Base-by-base conservation (phyloP, 306 rosid genomes). In the Inga oerstediana region DNA sequence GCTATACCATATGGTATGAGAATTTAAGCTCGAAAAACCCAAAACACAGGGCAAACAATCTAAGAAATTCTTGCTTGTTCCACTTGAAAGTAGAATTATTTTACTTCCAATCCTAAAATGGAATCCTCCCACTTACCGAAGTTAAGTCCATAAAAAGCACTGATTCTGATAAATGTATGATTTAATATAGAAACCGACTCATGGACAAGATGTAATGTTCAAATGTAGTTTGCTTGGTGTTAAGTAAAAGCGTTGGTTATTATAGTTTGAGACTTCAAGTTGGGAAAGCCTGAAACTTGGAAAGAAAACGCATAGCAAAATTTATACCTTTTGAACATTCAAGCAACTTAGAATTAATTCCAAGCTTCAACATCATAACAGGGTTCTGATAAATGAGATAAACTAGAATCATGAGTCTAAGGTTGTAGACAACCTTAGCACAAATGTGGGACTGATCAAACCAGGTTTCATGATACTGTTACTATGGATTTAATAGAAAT, bases 221-320 rank as follows among this genome's bases (percentile, higher is more conserved):
- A 62, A 58, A 58, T 58, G 30, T 10, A 58, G 24, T n/a, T 58
- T 10, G 30, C 22, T n/a, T 8, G 32, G 13, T 56, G 27, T n/a
- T 22, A 7, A 24, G 11, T 7, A 56, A 19, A 56, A 8, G 32
- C 10, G 65, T 58, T 58, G 65, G 32, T 20, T 72, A 45, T 5
- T 35, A 76, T 84, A 76, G 79, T 17, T 43, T 24, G 79, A 34
- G 5, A 71, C 59, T 81, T 75, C 24, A 35, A 56, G 37, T 67
- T 51, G 59, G 59, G 34, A 44, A 51, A 66, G 15, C 30, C 39
- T 14, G 37, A 34, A 67, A 8, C 72, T 16, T 10, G 34, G 34
- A 56, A 56, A 56, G 14, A 3, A 9, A 58, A n/a, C 10, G 10
- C 30, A 58, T 2, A 58, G 58, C 14, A 27, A 27, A 27, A 27